Percentiles rank a stretch among this genome's conserved stretches.
Evolutionary conservation across 2,329 filamentous ascomycete species (phyloP).

Genomic region (Aspergillus alliaceus): DNA sequence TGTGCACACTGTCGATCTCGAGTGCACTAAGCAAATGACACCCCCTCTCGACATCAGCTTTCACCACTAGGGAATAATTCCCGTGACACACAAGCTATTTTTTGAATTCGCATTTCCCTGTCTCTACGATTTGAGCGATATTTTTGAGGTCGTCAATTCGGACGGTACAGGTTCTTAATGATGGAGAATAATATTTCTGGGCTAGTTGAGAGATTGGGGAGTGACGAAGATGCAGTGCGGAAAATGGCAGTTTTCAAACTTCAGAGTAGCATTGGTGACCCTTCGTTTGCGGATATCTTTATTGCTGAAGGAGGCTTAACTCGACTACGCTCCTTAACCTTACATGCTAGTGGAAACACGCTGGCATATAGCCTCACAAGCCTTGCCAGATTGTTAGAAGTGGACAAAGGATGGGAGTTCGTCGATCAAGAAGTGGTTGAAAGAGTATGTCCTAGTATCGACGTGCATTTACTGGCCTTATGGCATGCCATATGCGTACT

Average conservation of each 20-base stretch:
- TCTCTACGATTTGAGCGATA: neutral
- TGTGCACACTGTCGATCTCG: neutral
- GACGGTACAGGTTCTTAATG: neutral
- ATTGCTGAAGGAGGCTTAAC: conserved; percentile 83
- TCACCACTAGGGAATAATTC: neutral
- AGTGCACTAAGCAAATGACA: neutral
- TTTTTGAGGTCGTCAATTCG: neutral
- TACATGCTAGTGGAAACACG: conserved; percentile 87
- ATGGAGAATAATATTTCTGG: conserved; percentile 60
- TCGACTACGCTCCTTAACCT: conserved; percentile 77
- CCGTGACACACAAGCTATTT: neutral
- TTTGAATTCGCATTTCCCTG: neutral
- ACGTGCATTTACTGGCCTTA: neutral
- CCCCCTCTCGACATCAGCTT: neutral
- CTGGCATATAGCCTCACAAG: conserved; percentile 93
- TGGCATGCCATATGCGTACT: neutral
- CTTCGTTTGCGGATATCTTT: conserved; percentile 94
- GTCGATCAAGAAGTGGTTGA: conserved; percentile 56
- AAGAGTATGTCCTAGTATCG: conserved; percentile 50
- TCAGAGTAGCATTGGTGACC: conserved; percentile 91
- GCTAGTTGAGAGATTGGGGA: conserved; percentile 59
- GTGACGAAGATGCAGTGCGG: conserved; percentile 80
- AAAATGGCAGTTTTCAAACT: conserved; percentile 99
- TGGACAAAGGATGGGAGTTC: conserved; percentile 94
- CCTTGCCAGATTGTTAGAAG: conserved; percentile 81